Percentiles rank a stretch among this genome's conserved stretches.
Conservation (phyloP, 225 moss, liverwort and hornwort genomes). For the Anthoceros angustus region DNA sequence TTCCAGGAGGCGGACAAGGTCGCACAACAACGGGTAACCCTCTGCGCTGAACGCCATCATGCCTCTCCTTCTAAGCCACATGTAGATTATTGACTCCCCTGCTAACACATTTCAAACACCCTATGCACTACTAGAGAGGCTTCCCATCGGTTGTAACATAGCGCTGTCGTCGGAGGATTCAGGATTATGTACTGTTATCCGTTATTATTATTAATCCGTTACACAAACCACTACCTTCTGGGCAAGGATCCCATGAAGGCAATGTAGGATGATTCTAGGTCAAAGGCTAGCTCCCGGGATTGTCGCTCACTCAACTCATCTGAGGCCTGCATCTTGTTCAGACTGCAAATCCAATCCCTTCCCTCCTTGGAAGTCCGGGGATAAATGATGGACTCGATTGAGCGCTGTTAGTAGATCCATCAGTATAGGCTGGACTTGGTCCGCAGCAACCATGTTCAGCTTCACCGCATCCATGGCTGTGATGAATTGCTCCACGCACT, state of each 20-base stretch:
- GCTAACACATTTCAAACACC: too few species aligned
- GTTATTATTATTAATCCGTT: slow-evolving; percentile 6
- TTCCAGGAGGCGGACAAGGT: too few species aligned
- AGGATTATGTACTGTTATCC: too few species aligned
- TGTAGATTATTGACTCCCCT: too few species aligned
- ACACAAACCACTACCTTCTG: too few species aligned
- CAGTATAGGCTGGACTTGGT: slow-evolving; percentile 93
- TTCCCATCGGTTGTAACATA: too few species aligned
- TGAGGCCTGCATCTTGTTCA: slow-evolving; percentile 79
- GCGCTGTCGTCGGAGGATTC: too few species aligned
- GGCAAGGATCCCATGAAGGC: slow-evolving; percentile 84
- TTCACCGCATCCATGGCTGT: slow-evolving; percentile 92
- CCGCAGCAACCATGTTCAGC: slow-evolving; percentile 92
- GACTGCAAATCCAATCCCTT: slow-evolving; percentile 78
- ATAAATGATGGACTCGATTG: slow-evolving; percentile 68
- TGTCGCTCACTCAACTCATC: slow-evolving; percentile 86
- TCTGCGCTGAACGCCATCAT: too few species aligned
- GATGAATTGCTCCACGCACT: slow-evolving; percentile 91
- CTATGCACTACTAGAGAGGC: too few species aligned
- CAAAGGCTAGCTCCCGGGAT: slow-evolving; percentile 74
- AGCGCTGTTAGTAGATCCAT: slow-evolving; percentile 68
- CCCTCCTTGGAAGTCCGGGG: slow-evolving; percentile 88
- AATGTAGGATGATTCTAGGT: slow-evolving; percentile 88
- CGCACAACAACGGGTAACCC: too few species aligned
- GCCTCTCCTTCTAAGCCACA: too few species aligned